phyloP scores from a whole-genome alignment of 148 eudicot species.

The Chenopodium suecicum region DNA sequence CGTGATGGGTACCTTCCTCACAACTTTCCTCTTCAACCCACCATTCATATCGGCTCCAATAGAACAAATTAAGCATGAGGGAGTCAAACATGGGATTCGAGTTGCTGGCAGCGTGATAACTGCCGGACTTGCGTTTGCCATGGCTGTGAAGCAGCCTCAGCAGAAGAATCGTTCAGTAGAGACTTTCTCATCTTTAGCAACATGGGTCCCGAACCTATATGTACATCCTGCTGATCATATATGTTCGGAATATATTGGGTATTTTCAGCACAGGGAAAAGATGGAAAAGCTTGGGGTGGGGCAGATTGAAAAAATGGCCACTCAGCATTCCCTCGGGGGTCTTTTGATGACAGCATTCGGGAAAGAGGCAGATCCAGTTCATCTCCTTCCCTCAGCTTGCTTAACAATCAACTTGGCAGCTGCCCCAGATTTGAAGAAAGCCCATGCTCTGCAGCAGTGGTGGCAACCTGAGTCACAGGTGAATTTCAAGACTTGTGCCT shows the following conservation, averaged over 20 bases:
- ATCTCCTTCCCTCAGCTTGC: constrained; percentile 81
- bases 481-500: constrained; percentile 44
- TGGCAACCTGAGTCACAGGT: constrained; percentile 61
- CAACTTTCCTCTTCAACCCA: constrained; percentile 78
- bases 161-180: constrained; percentile 34
- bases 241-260: constrained; percentile 64
- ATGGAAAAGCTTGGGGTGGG: constrained; percentile 67
- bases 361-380: constrained; percentile 59
- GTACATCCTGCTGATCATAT: constrained; percentile 63
- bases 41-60: constrained; percentile 84
- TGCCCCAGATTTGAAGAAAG: constrained; percentile 54
- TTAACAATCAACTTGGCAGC: constrained; percentile 49
- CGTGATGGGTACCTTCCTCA: constrained; percentile 50
- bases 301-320: constrained; percentile 51
- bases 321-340: constrained; percentile 86
- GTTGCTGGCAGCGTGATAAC: constrained; percentile 83
- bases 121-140: constrained; percentile 82
- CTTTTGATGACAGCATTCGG: constrained; percentile 66
- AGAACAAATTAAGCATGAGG: constrained; percentile 73
- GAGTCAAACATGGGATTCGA: constrained; percentile 80
- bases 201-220: constrained; percentile 51
- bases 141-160: constrained; percentile 42
- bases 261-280: constrained; percentile 56
- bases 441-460: constrained; percentile 90
- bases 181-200: constrained; percentile 40